Evolutionary conservation across 2,329 filamentous ascomycete species (phyloP), one percentile per base, ranked within the genome.

Genomic region (Cercospora beticola): DNA sequence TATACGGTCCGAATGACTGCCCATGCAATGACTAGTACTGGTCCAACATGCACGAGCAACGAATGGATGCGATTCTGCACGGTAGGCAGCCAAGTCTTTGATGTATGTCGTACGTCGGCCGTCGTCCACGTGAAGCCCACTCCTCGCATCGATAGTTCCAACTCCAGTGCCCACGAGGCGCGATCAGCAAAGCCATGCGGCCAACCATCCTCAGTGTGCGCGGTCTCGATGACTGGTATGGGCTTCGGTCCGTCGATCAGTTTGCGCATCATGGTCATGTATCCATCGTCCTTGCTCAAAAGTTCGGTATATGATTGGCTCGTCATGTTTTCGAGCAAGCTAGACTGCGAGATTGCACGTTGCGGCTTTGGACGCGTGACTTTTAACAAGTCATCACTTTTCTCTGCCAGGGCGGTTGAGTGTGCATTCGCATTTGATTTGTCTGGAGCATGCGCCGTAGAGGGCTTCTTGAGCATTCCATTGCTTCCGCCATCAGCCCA

Each of bases 111-210:
- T 2, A 83, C 80, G 64, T 83, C 81, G 5, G 81, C 81, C 1
- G 80, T 82, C 21, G 79, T 81, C 81, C 81, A 82, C 0, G 81
- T 82, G 71, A 83, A 83, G 49, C 81, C 81, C 6, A 81, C 79
- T 18, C 81, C 81, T 14, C 81, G 77, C 81, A 83, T 83, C 43
- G 76, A 78, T 3, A 82, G 74, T 70, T 82, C 81, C 26, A 83
- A 76, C 70, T 83, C 81, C 7, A 83, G 74, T 5, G 81, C 81
- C 81, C 81, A 83, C 6, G 79, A 78, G n/a, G 79, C 79, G 28
- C 81, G 79, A 71, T 81, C 80, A 5, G 74, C 57, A 65, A 81
- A 78, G 8, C 77, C 75, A 43, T 76, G 76, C 10, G 81, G 81
- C 77, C 78, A 81, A 30, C 78, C 79, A 62, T 77, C 75, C 70